Percentiles rank a stretch among this genome's conserved stretches.
Conservation (phyloP, 2,329 filamentous ascomycete genomes). For the Cladophialophora carrionii region DNA sequence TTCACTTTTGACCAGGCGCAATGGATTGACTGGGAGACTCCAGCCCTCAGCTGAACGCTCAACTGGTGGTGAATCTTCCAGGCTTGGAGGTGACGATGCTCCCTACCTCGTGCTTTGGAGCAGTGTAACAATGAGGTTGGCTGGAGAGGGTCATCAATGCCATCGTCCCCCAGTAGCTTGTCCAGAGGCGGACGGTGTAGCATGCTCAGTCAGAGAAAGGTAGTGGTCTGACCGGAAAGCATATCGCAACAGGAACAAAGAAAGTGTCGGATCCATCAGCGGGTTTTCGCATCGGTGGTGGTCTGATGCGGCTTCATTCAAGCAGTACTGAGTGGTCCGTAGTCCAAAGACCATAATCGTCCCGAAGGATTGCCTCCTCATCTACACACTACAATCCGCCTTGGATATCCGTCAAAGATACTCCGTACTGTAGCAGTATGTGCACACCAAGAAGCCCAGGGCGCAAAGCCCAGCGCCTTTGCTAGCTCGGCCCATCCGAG, state of each 20-base stretch:
- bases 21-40: conserved; percentile 49
- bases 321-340: not conserved
- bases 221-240: not conserved
- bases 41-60: conserved; percentile 4
- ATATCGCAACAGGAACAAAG: not conserved
- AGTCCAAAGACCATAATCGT: not conserved
- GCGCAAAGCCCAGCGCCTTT: too few relatives aligned
- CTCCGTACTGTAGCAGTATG: too few relatives aligned
- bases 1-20: conserved; percentile 46
- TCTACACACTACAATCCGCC: too few relatives aligned
- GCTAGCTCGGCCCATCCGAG: too few relatives aligned
- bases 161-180: not conserved
- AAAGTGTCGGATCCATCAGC: not conserved
- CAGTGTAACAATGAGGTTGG: not conserved
- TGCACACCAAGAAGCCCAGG: not conserved
- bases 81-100: not conserved
- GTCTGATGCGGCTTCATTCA: not conserved
- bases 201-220: not conserved
- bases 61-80: not conserved
- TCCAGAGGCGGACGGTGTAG: not conserved
- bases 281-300: not conserved
- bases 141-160: not conserved
- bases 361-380: not conserved
- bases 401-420: too few relatives aligned
- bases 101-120: not conserved